phyloP scores from a whole-genome alignment of 1,284 basidiomycete genomes.

The Cystobasidium pallidum region DNA sequence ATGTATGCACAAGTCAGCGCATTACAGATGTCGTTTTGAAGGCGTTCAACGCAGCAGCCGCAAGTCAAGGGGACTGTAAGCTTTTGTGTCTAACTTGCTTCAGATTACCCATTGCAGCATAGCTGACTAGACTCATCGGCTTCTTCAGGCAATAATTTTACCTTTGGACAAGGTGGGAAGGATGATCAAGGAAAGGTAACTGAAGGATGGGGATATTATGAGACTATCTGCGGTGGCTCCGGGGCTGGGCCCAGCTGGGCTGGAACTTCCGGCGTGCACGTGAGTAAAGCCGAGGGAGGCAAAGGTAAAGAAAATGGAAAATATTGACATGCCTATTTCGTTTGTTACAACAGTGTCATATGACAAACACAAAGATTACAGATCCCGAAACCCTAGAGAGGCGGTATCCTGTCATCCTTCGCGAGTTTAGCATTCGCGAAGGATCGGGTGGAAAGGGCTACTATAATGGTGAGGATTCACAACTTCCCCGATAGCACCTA shows the following conservation, averaged over 20 bases:
- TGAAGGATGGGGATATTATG: constrained; percentile 67
- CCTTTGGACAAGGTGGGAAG: constrained; percentile 87
- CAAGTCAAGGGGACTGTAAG: constrained; percentile 79
- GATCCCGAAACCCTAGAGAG: constrained; percentile 59
- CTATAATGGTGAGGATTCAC: constrained; percentile 26
- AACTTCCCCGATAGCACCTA: too few species aligned
- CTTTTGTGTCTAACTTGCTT: not conserved
- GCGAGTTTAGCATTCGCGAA: constrained; percentile 56
- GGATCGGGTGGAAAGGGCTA: constrained; percentile 44
- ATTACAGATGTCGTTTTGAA: constrained; percentile 93
- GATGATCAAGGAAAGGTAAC: constrained; percentile 73
- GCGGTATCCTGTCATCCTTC: constrained; percentile 57
- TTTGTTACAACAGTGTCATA: constrained; percentile 53
- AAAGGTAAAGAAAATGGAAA: not conserved
- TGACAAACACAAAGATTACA: constrained; percentile 59
- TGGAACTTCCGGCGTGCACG: constrained; percentile 59
- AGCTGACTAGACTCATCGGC: not conserved
- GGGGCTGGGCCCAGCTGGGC: constrained; percentile 90
- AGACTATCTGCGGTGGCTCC: constrained; percentile 91
- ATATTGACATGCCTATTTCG: not conserved
- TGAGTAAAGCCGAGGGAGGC: constrained; percentile 1
- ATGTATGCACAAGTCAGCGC: constrained; percentile 72
- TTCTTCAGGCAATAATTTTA: constrained; percentile 69
- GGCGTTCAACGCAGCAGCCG: constrained; percentile 89
- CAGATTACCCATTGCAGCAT: not conserved